Conservation (phyloP, 495 filamentous ascomycete genomes). For the Neurospora hispaniola region DNA sequence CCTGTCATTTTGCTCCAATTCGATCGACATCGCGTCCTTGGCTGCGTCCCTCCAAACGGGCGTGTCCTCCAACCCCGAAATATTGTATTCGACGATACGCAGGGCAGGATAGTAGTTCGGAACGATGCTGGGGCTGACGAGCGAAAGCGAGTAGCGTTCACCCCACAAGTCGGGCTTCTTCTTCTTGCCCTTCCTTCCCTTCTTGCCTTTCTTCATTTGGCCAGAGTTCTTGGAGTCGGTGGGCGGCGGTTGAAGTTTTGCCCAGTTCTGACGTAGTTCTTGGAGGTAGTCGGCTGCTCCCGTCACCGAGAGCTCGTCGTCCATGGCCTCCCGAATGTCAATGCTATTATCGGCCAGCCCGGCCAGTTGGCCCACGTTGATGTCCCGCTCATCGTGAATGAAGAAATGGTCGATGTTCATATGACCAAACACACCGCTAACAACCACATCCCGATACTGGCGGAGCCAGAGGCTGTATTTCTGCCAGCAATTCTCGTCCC, state of each 20-base stretch:
- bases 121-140: constrained; percentile 77
- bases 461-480: constrained; percentile 87
- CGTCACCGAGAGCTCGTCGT: constrained; percentile 48
- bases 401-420: constrained; percentile 99
- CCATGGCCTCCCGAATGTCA: constrained; percentile 24
- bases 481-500: constrained; percentile 95
- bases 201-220: constrained; percentile 22
- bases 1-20: not conserved
- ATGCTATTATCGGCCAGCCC: constrained; percentile 27
- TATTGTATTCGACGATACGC: constrained; percentile 86
- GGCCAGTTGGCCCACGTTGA: constrained; percentile 45
- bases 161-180: constrained; percentile 50
- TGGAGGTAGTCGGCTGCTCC: constrained; percentile 69
- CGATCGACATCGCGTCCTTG: not conserved
- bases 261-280: constrained; percentile 69
- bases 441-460: constrained; percentile 84
- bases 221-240: constrained; percentile 25
- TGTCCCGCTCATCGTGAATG: constrained; percentile 72
- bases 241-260: constrained; percentile 53
- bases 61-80: constrained; percentile 57
- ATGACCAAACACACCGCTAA: constrained; percentile 73
- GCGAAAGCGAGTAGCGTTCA: constrained; percentile 71
- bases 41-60: constrained; percentile 33
- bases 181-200: constrained; percentile 27
- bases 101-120: constrained; percentile 89